Conservation (phyloP, 306 rosid genomes). For the Prunus davidiana region DNA sequence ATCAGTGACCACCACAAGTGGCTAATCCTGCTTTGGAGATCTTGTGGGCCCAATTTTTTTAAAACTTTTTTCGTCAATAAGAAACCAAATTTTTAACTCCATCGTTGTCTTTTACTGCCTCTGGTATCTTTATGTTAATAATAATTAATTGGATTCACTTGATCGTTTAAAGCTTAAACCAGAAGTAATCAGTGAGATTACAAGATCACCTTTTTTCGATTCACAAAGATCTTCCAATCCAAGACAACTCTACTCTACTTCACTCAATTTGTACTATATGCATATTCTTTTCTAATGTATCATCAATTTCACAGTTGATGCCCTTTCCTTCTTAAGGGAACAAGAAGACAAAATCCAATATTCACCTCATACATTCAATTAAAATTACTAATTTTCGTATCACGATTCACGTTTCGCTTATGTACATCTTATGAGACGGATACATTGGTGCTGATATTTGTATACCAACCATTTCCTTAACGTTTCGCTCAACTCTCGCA, state of each 20-base stretch:
- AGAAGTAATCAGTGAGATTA: not conserved
- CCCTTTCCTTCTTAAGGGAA: not conserved
- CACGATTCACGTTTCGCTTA: too few species aligned
- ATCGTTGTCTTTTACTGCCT: conserved; percentile 30
- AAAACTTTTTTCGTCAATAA: too few species aligned
- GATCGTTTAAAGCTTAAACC: not conserved
- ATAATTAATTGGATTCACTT: conserved; percentile 18
- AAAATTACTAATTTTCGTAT: too few species aligned
- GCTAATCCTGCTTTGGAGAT: conserved; percentile 29
- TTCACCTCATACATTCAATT: too few species aligned
- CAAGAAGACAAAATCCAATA: not conserved
- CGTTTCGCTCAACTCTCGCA: too few species aligned
- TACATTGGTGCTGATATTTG: too few species aligned
- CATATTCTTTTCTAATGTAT: too few species aligned
- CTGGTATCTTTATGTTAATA: conserved; percentile 19
- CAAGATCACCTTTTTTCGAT: not conserved
- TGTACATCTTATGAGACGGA: too few species aligned
- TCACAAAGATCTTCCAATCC: not conserved
- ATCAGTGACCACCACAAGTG: conserved; percentile 38
- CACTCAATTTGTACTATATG: not conserved
- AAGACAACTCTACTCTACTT: not conserved
- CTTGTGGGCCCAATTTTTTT: conserved; percentile 33
- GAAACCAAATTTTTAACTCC: not conserved
- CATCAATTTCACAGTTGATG: not conserved
- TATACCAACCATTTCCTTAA: too few species aligned